A percentile compares a stretch with the other conserved stretches of the same genome.
These are phyloP conservation scores for Heliamphora exappendiculata DNA, from an alignment of 148 eudicot species.

Conservation along the genomic window DNA sequence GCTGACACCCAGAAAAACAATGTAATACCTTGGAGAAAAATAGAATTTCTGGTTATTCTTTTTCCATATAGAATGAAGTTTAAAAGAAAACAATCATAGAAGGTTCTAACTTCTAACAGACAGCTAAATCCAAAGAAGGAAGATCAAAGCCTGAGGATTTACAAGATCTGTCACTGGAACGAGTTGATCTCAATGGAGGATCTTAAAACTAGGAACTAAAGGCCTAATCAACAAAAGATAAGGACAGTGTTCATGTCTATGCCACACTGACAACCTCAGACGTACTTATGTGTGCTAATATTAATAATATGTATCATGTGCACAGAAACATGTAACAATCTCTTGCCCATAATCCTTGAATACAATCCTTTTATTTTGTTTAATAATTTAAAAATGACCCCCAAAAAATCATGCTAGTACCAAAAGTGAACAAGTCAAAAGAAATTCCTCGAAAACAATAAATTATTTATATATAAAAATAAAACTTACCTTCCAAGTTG, in stretches of 20 bases:
- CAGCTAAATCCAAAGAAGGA: not conserved
- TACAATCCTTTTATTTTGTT: not conserved
- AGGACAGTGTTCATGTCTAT: not conserved
- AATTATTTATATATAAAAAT: not conserved
- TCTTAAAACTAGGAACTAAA: not conserved
- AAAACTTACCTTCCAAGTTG: constrained; percentile 74
- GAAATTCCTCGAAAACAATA: not conserved
- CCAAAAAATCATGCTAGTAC: not conserved
- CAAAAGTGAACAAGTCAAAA: not conserved
- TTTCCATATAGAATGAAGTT: no score
- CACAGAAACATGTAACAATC: not conserved
- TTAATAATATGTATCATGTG: not conserved
- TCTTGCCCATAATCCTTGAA: not conserved
- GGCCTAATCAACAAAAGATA: not conserved
- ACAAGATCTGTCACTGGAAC: not conserved
- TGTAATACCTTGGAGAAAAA: not conserved
- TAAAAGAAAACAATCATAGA: not conserved
- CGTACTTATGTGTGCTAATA: not conserved
- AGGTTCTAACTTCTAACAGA: not conserved
- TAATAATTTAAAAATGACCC: not conserved
- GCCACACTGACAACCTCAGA: not conserved
- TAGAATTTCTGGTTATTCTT: not conserved
- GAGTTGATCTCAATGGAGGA: not conserved
- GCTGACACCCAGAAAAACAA: no score
- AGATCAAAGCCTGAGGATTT: not conserved